These are phyloP conservation scores for Pholiota adiposa DNA, from an alignment of 1,284 basidiomycete genomes.

Conservation along the genomic window DNA sequence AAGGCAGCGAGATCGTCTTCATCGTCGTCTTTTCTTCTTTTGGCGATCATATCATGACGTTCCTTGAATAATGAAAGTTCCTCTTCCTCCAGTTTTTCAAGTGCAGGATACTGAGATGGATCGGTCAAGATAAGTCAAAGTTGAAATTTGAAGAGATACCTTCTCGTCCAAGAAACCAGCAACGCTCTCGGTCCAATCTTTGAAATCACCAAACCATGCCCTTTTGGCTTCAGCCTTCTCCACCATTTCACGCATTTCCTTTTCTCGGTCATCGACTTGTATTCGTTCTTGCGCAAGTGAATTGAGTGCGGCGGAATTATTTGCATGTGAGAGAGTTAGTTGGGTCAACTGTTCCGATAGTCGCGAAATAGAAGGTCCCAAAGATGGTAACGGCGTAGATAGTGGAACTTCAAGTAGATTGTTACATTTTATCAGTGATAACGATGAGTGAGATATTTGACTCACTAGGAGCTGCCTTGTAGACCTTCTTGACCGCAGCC, in stretches of 20 bases:
- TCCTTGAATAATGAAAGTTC: constrained; percentile 78
- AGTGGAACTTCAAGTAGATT: constrained; percentile 54
- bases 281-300: constrained; percentile 71
- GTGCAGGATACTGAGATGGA: constrained; percentile 67
- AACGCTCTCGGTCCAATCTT: constrained; percentile 86
- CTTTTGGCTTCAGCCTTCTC: constrained; percentile 80
- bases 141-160: constrained; percentile 54
- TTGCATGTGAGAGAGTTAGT: constrained; percentile 72
- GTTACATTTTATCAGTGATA: constrained; percentile 2
- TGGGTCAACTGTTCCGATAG: constrained; percentile 67
- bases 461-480: constrained; percentile 80
- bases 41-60: constrained; percentile 68
- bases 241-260: constrained; percentile 82
- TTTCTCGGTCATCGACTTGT: constrained; percentile 76
- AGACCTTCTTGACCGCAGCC: constrained; percentile 52
- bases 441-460: constrained; percentile 12
- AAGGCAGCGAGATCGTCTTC: constrained; percentile 83
- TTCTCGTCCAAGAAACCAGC: constrained; percentile 93
- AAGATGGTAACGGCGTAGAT: constrained; percentile 59
- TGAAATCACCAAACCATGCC: constrained; percentile 87
- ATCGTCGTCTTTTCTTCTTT: constrained; percentile 74
- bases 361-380: constrained; percentile 60
- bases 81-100: constrained; percentile 88
- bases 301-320: constrained; percentile 63
- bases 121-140: constrained; percentile 1